Base-by-base conservation (phyloP, 2,329 filamentous ascomycete species). In the Ophiocordyceps polyrhachis-furcata region DNA sequence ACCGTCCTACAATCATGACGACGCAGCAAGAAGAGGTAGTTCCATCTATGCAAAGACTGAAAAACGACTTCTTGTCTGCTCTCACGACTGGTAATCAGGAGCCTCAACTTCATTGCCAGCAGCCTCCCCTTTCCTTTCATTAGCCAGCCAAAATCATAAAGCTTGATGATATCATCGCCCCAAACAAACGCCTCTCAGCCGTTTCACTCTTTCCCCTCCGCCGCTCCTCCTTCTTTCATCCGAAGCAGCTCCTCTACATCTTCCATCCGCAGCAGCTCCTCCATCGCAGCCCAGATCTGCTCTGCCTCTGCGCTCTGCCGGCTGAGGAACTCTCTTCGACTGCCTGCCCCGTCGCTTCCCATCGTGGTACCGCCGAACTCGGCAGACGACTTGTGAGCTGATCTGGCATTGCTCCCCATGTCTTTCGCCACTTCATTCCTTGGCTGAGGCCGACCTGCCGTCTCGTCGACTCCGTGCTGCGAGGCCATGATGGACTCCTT, bases 211-310 rank as follows among this genome's bases (percentile, higher is more conserved):
- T 38, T 14, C 35, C n/a, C n/a, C 15, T 6, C 14, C 21, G n/a
- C 20, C 25, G 3, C 23, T 7, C 11, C 19, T 17, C 12, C 29
- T 11, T 15, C n/a, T 20, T 21, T n/a, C 28, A 32, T 21, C 21
- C 14, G 11, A 2, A n/a, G n/a, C 8, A 29, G 7, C 17, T 9
- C 40, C 2, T 17, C 35, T 17, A 48, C 47, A n/a, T 50, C 53
- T 14, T 56, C 49, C 31, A 54, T 46, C 45, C 48, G 44, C 31
- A 62, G 44, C 29, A 63, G 41, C 44, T 60, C 55, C 42, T 61
- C 52, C 2, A 53, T 55, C 21, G 53, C 55, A 46, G 54, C 54
- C 59, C 59, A 60, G 29, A 61, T 49, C 43, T 59, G 53, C 21
- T 56, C 50, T 5, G 48, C 52, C 14, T 47, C 49, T 31, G 52